phyloP scores from a whole-genome alignment of 306 rosid species.

The Lithocarpus polystachyus region DNA sequence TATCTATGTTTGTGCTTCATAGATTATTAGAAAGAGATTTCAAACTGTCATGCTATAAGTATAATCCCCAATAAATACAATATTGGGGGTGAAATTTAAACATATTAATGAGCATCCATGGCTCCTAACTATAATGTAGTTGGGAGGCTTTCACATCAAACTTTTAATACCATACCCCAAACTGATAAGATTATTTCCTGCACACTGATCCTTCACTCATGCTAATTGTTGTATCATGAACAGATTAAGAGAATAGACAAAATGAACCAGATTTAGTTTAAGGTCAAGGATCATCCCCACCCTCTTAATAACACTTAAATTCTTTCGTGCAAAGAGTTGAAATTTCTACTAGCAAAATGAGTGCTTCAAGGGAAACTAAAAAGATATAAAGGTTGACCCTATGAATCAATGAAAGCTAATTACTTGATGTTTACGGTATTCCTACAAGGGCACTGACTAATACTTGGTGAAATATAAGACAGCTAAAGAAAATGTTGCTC shows the following conservation, averaged over 20 bases:
- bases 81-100: no score
- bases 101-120: not conserved
- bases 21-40: no score
- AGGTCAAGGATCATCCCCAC: not conserved
- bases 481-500: not conserved
- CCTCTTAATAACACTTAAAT: not conserved
- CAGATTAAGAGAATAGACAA: not conserved
- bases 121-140: slow-evolving; percentile 14
- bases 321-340: not conserved
- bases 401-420: not conserved
- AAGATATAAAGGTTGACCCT: not conserved
- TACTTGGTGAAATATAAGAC: not conserved
- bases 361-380: not conserved
- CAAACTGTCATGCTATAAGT: no score
- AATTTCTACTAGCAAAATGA: not conserved
- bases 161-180: slow-evolving; percentile 24
- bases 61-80: no score
- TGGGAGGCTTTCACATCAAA: slow-evolving; percentile 36
- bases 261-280: not conserved
- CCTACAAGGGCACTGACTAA: not conserved
- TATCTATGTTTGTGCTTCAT: no score
- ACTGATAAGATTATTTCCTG: slow-evolving; percentile 13
- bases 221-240: slow-evolving; percentile 15
- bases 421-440: not conserved
- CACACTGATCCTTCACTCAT: not conserved